Percentiles rank a stretch among this genome's conserved stretches.
Evolutionary conservation across 805 yeast species (phyloP).

Genomic region (Kazachstania martiniae): DNA sequence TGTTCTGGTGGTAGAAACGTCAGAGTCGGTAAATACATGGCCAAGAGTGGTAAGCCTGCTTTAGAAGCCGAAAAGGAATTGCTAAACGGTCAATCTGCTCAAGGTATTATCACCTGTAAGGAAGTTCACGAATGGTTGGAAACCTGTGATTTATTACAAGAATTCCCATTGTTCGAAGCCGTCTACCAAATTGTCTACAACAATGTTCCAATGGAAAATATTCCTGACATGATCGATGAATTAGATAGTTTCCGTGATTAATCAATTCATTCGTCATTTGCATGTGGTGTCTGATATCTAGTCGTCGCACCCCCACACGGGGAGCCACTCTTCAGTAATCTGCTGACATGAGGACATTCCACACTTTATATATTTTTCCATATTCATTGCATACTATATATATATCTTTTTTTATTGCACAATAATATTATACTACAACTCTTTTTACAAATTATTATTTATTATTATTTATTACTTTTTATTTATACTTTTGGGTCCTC

Average conservation of each 20-base stretch:
- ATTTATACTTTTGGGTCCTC: too few species aligned
- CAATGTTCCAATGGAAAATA: conserved; percentile 56
- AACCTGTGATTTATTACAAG: conserved; percentile 35
- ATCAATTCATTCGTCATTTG: too few species aligned
- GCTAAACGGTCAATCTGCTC: conserved; percentile 93
- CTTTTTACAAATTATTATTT: too few species aligned
- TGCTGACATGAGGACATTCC: too few species aligned
- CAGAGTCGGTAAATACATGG: conserved; percentile 79
- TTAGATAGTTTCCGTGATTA: conserved; percentile 14
- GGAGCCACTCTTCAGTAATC: too few species aligned
- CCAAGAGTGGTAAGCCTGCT: conserved; percentile 66
- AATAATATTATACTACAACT: too few species aligned
- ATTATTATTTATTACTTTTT: too few species aligned
- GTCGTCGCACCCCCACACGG: too few species aligned
- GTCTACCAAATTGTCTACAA: conserved; percentile 80
- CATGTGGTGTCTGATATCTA: too few species aligned
- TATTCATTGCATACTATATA: too few species aligned
- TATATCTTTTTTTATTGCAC: too few species aligned
- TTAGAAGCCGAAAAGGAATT: conserved; percentile 74
- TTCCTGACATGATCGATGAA: conserved; percentile 60
- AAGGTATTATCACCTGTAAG: conserved; percentile 81
- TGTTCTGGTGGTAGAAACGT: conserved; percentile 98
- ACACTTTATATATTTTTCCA: too few species aligned
- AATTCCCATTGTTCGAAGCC: conserved; percentile 60
- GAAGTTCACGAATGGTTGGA: conserved; percentile 82